Conservation (phyloP, 441 rosid genomes). For the Erodium moschatum region DNA sequence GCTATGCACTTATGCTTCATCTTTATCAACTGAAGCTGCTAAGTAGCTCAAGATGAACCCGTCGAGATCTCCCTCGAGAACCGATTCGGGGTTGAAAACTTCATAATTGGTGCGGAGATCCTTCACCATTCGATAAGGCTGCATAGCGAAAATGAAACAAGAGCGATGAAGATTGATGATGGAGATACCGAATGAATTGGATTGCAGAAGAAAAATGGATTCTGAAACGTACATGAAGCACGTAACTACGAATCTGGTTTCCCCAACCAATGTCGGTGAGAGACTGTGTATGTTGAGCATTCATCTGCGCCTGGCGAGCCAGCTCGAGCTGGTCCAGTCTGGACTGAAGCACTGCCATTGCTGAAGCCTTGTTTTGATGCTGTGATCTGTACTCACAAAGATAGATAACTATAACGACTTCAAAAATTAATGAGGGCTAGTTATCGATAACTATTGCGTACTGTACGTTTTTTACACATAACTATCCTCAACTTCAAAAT, state of each 20-base stretch:
- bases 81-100: constrained; percentile 79
- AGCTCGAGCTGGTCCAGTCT: constrained; percentile 86
- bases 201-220: constrained; percentile 1
- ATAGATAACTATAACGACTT: neutral
- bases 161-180: neutral
- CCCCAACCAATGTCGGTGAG: constrained; percentile 92
- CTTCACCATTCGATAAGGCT: constrained; percentile 95
- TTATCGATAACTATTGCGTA: too few species aligned
- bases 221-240: constrained; percentile 59
- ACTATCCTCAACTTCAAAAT: too few species aligned
- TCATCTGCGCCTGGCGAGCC: constrained; percentile 84
- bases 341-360: constrained; percentile 92
- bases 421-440: too few species aligned
- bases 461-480: too few species aligned
- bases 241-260: constrained; percentile 82
- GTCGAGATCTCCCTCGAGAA: constrained; percentile 90
- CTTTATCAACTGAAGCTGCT: constrained; percentile 61
- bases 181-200: neutral
- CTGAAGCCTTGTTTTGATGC: constrained; percentile 88
- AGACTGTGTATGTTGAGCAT: constrained; percentile 85
- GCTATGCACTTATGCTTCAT: constrained; percentile 19
- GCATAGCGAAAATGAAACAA: constrained; percentile 13
- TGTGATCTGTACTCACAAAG: constrained; percentile 49
- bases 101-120: constrained; percentile 87
- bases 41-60: constrained; percentile 74